A percentile compares a stretch with the other conserved stretches of the same genome.
These are phyloP conservation scores for Penicillium freii DNA, from an alignment of 2,329 filamentous ascomycete species.

Conservation along the genomic window DNA sequence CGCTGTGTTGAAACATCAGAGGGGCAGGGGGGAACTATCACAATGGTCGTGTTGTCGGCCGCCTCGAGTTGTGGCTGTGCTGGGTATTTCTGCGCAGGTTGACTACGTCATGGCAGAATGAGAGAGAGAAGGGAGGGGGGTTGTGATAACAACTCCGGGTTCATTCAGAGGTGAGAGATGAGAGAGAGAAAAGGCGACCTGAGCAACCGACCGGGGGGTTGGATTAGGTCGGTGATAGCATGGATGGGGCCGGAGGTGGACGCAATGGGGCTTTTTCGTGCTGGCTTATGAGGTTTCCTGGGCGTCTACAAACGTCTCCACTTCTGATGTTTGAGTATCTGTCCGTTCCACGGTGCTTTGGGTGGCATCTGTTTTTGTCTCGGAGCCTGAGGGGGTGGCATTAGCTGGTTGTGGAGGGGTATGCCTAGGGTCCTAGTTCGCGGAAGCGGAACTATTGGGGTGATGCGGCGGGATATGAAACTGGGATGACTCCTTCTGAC, in stretches of 20 bases:
- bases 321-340: conserved; percentile 40
- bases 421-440: conserved; percentile 9
- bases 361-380: conserved; percentile 7
- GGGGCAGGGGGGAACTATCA: conserved; percentile 6
- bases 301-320: conserved; percentile 48
- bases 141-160: not conserved
- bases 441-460: not conserved
- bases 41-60: conserved; percentile 7
- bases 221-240: not conserved
- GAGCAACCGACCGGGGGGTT: not conserved
- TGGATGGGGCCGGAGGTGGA: not conserved
- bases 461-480: conserved; percentile 56
- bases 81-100: conserved; percentile 24
- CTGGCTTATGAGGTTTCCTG: conserved; percentile 25
- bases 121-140: not conserved
- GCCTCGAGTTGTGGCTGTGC: conserved; percentile 8
- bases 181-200: not conserved
- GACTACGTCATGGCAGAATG: conserved; percentile 21
- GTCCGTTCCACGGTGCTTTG: conserved; percentile 31
- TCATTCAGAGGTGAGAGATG: not conserved
- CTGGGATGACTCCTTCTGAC: conserved; percentile 61
- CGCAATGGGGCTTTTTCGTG: not conserved
- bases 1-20: conserved; percentile 29
- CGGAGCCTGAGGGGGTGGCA: conserved; percentile 11
- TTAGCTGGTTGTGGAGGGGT: conserved; percentile 18